Evolutionary conservation across 805 yeast genomes (phyloP), one percentile per base, ranked within the genome.

Genomic region (Nadsonia fulvescens): DNA sequence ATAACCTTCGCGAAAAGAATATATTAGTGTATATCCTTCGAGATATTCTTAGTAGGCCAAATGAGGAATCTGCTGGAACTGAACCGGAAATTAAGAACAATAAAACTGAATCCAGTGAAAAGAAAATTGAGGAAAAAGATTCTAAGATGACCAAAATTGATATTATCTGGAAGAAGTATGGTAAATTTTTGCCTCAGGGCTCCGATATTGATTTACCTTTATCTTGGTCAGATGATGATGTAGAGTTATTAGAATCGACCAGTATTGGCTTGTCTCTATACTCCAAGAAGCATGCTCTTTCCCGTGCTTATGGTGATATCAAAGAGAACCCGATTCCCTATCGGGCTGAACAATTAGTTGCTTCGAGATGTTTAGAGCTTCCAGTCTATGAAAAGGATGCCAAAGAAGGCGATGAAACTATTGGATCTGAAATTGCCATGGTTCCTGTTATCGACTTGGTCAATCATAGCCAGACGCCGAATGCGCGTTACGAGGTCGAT

Each of bases 381-480:
- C 36, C 38, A 3, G 32, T 33, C 4, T n/a, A n/a, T n/a, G n/a
- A n/a, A n/a, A n/a, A n/a, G n/a, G n/a, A n/a, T n/a, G n/a, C n/a
- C n/a, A n/a, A n/a, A n/a, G n/a, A n/a, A n/a, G 32, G 28, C 5
- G 33, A 21, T 8, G 34, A 18, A 9, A 23, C 31, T 6, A 11
- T 13, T 8, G 11, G 12, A 3, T 19, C 30, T 9, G 31, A 35
- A 23, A 22, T 60, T 30, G 66, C 58, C 53, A 55, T 68, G 32
- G 67, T 66, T 3, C 75, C 75, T 0, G 36, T 63, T 4, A 37
- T 67, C 3, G 75, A 67, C 37, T 55, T 63, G 37, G 67, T 58
- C 14, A 66, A 66, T 40, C 73, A 66, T 34, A 19, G 35, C 9
- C 29, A 28, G 18, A 22, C 26, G 1, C 36, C 44, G n/a, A 48